Evolutionary conservation across 768 basidiomycete species (phyloP), one percentile per base, ranked within the genome.

Genomic region (Coprinopsis marcescibilis): DNA sequence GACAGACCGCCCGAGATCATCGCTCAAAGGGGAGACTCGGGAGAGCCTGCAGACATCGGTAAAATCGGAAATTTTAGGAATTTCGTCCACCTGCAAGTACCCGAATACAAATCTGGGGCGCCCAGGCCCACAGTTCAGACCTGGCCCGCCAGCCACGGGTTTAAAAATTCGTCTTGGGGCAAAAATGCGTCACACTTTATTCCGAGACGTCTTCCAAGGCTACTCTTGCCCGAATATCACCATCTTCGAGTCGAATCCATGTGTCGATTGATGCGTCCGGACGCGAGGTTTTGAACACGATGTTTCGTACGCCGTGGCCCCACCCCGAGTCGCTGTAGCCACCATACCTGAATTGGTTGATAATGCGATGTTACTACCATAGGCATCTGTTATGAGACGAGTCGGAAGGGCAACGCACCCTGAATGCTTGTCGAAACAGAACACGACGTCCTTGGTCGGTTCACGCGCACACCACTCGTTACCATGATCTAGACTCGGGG

Each of bases 401-500:
- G 20, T 32, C n/a, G 41, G 20, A 19, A 38, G 15, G 19, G 44
- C 2, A 11, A 57, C 66, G 11, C 53, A 85, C 79, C 85, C 85
- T 1, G 83, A 82, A 57, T 88, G 86, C 59, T 88, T 88, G 56
- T 75, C 73, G 52, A 88, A 89, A 58, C 86, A 89, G 60, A 87
- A 85, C 0, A 84, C 74, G 7, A 83, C 72, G 32, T 76, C 65
- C 50, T 78, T 78, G 3, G 69, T 71, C 1, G 74, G 73, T 50
- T 86, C 82, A 14, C 83, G 77, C 6, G 76, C 75, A 50, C 86
- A 89, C 86, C 86, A 89, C 59, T 87, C 84, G 48, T 88, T 73
- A 1, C 86, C 86, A 52, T 89, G 86, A 57, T 84, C 85, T 84
- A 52, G 29, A 29, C 52, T 26, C 21, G 17, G 32, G 13, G 34